A percentile compares a stretch with the other conserved stretches of the same genome.
Conservation (phyloP, 2,329 filamentous ascomycete genomes). For the Hirsutella minnesotensis region DNA sequence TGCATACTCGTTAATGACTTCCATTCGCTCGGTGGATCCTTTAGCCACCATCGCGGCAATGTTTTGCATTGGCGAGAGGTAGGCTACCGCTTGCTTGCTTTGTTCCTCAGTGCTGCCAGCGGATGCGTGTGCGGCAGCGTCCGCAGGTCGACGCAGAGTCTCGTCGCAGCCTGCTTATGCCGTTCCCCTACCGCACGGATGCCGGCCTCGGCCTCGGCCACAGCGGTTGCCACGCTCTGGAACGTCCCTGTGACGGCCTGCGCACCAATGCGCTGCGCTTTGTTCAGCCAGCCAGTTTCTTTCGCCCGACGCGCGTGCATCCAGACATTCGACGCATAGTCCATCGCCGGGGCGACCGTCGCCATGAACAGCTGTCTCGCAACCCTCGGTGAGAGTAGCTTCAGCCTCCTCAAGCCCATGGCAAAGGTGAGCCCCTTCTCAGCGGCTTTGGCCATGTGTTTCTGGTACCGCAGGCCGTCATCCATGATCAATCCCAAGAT, state of each 20-base stretch:
- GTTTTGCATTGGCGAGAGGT: no score
- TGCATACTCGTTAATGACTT: no score
- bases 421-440: conserved; percentile 11
- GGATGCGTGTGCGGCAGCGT: conserved; percentile 3
- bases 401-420: conserved; percentile 7
- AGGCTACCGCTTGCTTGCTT: no score
- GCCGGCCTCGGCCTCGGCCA: conserved; percentile 10
- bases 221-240: conserved; percentile 7
- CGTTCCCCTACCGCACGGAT: conserved; percentile 7
- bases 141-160: no score
- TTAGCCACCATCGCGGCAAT: no score
- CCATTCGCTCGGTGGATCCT: no score
- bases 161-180: no score
- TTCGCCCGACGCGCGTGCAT: conserved; percentile 1
- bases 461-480: conserved; percentile 9
- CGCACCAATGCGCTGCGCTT: no score
- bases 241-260: conserved; percentile 7
- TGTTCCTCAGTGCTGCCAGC: no score
- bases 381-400: conserved; percentile 4
- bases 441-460: conserved; percentile 12
- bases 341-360: neutral
- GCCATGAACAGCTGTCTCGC: conserved; percentile 11
- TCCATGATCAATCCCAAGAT: conserved; percentile 5
- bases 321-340: conserved; percentile 3
- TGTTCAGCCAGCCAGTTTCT: neutral